These are phyloP conservation scores for Pseudoperonospora humuli DNA, from an alignment of 352 stramenopile species.

Conservation along the genomic window DNA sequence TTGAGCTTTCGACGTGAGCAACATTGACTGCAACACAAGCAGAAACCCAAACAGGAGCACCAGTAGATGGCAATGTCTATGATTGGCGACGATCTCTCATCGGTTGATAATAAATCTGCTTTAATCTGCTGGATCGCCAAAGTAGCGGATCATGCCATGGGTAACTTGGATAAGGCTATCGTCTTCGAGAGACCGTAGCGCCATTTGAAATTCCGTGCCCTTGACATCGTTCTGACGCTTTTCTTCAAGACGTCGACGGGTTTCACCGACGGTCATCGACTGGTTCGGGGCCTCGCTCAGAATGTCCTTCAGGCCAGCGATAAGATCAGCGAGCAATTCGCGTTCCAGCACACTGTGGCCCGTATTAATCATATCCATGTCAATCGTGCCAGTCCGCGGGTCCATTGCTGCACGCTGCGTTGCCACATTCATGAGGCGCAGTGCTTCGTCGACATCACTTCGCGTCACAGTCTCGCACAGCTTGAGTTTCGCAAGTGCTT, in stretches of 20 bases:
- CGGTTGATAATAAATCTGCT: background rate
- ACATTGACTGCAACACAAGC: background rate
- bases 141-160: constrained; percentile 78
- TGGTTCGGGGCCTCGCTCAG: constrained; percentile 47
- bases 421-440: constrained; percentile 95
- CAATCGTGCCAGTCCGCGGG: constrained; percentile 96
- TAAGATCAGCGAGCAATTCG: constrained; percentile 56
- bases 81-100: constrained; percentile 2
- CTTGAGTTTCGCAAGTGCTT: constrained; percentile 94
- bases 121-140: constrained; percentile 38
- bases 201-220: constrained; percentile 83
- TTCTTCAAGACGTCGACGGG: constrained; percentile 82
- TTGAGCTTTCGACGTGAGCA: constrained; percentile 35
- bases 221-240: constrained; percentile 72
- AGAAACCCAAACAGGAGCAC: background rate
- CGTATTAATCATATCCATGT: constrained; percentile 99
- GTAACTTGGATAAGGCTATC: constrained; percentile 91
- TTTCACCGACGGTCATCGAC: constrained; percentile 80
- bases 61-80: background rate
- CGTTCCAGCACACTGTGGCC: constrained; percentile 87
- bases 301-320: constrained; percentile 49
- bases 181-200: constrained; percentile 84
- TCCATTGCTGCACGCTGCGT: constrained; percentile 97
- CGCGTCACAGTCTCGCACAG: constrained; percentile 62
- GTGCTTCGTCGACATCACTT: constrained; percentile 91